These are phyloP conservation scores for Neofusicoccum parvum DNA, from an alignment of 2,329 filamentous ascomycete genomes.

Conservation along the genomic window DNA sequence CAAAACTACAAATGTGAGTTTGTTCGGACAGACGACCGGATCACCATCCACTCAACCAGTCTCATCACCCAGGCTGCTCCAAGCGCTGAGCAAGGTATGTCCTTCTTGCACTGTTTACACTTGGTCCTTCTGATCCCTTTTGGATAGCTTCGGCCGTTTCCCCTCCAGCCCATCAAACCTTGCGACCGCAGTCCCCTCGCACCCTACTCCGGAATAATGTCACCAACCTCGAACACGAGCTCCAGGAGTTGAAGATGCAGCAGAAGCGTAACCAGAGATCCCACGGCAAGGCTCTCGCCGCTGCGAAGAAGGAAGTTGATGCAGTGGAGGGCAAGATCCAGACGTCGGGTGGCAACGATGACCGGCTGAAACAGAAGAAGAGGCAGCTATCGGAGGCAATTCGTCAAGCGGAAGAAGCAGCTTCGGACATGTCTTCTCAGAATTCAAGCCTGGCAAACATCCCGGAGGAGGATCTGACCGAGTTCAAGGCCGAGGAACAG, in stretches of 20 bases:
- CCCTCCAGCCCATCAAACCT: constrained; percentile 60
- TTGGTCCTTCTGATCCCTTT: constrained; percentile 6
- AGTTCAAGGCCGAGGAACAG: constrained; percentile 60
- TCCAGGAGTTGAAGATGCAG: constrained; percentile 68
- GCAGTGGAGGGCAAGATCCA: constrained; percentile 66
- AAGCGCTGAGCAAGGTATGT: constrained; percentile 58
- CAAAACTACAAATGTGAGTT: constrained; percentile 81
- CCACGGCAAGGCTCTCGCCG: constrained; percentile 69
- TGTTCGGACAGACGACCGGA: constrained; percentile 66
- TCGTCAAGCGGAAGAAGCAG: constrained; percentile 68
- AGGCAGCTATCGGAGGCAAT: constrained; percentile 75
- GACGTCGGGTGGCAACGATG: constrained; percentile 70
- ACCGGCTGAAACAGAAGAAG: constrained; percentile 73
- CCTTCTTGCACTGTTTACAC: not conserved
- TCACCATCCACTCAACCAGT: constrained; percentile 71
- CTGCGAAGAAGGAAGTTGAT: constrained; percentile 73
- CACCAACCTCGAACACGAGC: constrained; percentile 68
- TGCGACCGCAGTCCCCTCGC: constrained; percentile 74
- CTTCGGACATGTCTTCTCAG: constrained; percentile 57
- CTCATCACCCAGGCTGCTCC: constrained; percentile 67
- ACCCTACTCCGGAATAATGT: constrained; percentile 79
- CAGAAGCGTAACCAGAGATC: constrained; percentile 74
- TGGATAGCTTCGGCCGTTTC: constrained; percentile 32
- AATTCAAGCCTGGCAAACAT: constrained; percentile 67
- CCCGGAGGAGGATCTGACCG: constrained; percentile 62